phyloP scores from a whole-genome alignment of 768 basidiomycete genomes.

The Tricholoma flavovirens region DNA sequence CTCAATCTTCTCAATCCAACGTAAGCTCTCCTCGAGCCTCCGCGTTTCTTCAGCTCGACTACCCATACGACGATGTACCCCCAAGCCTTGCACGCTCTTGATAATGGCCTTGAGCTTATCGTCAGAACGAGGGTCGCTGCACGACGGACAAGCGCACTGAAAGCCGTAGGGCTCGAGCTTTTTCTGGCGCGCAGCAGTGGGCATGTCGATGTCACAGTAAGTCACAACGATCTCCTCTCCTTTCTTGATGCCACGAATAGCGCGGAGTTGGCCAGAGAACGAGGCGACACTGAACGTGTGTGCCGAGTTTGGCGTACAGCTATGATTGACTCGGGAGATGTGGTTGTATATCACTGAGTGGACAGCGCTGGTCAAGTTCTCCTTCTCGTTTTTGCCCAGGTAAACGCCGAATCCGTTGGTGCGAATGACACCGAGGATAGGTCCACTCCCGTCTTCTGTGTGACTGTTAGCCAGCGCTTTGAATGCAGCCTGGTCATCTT shows the following conservation, averaged over 20 bases:
- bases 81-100: background rate
- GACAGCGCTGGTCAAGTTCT: too few species aligned
- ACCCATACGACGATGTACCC: background rate
- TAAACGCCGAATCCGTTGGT: conserved; percentile 22
- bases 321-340: background rate
- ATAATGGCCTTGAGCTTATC: background rate
- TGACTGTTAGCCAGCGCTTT: conserved; percentile 23
- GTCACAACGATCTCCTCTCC: background rate
- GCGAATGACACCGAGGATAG: conserved; percentile 20
- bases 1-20: background rate
- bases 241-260: background rate
- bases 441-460: conserved; percentile 26
- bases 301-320: background rate
- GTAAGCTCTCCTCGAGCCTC: background rate
- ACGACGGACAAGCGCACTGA: background rate
- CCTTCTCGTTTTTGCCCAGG: background rate
- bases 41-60: background rate
- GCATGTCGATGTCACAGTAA: background rate
- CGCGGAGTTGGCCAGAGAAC: background rate
- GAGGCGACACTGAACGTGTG: background rate
- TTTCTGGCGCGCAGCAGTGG: background rate
- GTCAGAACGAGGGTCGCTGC: background rate
- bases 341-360: background rate
- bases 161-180: background rate
- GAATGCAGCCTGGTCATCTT: conserved; percentile 16